Evolutionary conservation across 768 basidiomycete species (phyloP).

Genomic region (Tylopilus plumbeoviolaceoides): DNA sequence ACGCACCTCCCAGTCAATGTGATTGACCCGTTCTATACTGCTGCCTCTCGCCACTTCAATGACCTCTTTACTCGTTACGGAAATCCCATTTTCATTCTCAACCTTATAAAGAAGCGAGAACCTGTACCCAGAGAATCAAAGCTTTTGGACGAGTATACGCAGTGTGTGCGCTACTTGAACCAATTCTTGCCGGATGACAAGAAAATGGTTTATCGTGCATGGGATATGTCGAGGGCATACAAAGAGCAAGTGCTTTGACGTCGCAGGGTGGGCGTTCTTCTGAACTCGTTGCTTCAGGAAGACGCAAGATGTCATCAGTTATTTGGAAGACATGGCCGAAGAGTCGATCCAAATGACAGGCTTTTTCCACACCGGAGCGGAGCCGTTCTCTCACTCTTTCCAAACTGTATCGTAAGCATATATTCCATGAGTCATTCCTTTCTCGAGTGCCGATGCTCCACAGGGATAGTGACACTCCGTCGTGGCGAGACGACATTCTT

Average conservation of each 20-base stretch:
- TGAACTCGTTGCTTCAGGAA: slow-evolving; percentile 48
- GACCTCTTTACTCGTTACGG: slow-evolving; percentile 88
- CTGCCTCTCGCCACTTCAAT: slow-evolving; percentile 91
- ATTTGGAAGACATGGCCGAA: slow-evolving; percentile 91
- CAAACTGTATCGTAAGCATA: slow-evolving; percentile 37
- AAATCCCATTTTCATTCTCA: slow-evolving; percentile 83
- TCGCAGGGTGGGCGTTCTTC: not conserved
- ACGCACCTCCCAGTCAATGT: slow-evolving; percentile 63
- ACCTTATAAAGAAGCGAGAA: slow-evolving; percentile 86
- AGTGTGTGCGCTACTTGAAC: slow-evolving; percentile 90
- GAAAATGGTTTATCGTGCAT: slow-evolving; percentile 88
- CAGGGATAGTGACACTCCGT: slow-evolving; percentile 28
- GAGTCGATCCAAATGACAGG: slow-evolving; percentile 87
- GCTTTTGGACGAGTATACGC: slow-evolving; percentile 83
- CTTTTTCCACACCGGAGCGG: slow-evolving; percentile 93
- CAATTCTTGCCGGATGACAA: slow-evolving; percentile 87
- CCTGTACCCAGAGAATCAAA: slow-evolving; percentile 84
- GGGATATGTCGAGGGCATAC: slow-evolving; percentile 95
- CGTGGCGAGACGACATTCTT: slow-evolving; percentile 63
- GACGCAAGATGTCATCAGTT: slow-evolving; percentile 92
- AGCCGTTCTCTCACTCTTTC: slow-evolving; percentile 71
- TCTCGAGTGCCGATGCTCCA: slow-evolving; percentile 2
- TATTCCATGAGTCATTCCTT: not conserved
- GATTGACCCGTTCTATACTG: slow-evolving; percentile 91
- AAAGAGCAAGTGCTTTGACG: slow-evolving; percentile 63